Evolutionary conservation across 148 eudicot species (phyloP), one percentile per base, ranked within the genome.

Genomic region (Spergularia bocconei): DNA sequence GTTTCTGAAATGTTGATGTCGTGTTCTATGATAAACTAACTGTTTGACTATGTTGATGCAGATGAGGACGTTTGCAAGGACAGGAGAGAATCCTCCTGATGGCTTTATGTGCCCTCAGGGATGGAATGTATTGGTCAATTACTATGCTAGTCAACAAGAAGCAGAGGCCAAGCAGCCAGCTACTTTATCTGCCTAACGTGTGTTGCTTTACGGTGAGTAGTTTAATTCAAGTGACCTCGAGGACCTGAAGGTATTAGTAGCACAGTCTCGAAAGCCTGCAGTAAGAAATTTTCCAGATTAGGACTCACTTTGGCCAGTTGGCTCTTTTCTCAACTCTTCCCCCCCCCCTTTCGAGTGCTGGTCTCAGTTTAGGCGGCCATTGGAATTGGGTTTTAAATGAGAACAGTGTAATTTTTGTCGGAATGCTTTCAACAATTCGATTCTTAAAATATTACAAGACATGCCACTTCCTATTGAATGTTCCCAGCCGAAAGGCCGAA

Each of bases 71-170:
- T 88, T 53, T 52, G 97, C 95, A 73, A 87, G 87, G 82, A 90
- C 73, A 0, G 95, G 95, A 33, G 95, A 92, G 76, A 90, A 76
- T 82, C 97, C 97, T 36, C 97, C 97, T 13, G 89, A 90, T 72
- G 97, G 97, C 47, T 92, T 92, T 54, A 92, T 92, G 97, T 92
- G 97, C 65, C 90, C 90, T 11, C 90, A 90, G 38, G 97, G 97
- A 71, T 92, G 97, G 95, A 56, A 92, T 53, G 95, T 90, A 19
- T 84, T 92, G 68, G 95, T 87, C 58, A 85, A 77, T 77, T 87
- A 92, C 70, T 90, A 92, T 55, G 81, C 84, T 60, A 86, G 88
- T 71, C 80, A 87, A 77, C 98, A 91, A 80, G 82, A 83, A 53
- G 89, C 86, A 59, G 94, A 87, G 53, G 77, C 79, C 33, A 78